Evolutionary conservation across 2,329 filamentous ascomycete species (phyloP).

Genomic region (Aspergillus fischeri): DNA sequence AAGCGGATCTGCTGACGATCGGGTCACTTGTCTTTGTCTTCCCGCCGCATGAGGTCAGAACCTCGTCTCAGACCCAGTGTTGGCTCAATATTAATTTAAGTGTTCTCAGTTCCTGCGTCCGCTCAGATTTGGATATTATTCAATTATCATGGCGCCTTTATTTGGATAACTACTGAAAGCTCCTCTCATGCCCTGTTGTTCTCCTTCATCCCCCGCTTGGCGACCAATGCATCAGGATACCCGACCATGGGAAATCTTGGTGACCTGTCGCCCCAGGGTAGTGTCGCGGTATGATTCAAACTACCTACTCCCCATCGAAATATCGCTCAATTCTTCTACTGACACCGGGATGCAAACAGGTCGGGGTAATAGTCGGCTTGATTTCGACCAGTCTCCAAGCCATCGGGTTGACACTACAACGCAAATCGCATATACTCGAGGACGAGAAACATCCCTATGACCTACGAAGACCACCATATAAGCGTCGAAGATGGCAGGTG

Average conservation of each 20-base stretch:
- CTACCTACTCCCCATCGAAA: neutral
- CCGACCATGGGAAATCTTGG: conserved; percentile 64
- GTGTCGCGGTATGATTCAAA: conserved; percentile 61
- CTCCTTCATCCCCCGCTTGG: conserved; percentile 42
- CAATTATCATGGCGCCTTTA: conserved; percentile 15
- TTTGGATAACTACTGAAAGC: conserved; percentile 12
- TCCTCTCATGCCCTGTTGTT: conserved; percentile 6
- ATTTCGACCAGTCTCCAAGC: conserved; percentile 93
- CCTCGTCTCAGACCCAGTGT: neutral
- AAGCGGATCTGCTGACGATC: conserved; percentile 14
- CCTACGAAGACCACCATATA: conserved; percentile 78
- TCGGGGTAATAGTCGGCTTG: conserved; percentile 89
- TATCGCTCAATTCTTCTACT: conserved; percentile 5
- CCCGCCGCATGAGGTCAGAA: conserved; percentile 3
- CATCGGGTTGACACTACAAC: conserved; percentile 88
- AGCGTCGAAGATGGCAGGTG: conserved; percentile 85
- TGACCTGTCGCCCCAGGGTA: conserved; percentile 72
- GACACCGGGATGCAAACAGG: conserved; percentile 46
- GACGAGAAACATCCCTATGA: conserved; percentile 83
- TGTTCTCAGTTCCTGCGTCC: neutral
- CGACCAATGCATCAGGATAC: conserved; percentile 34
- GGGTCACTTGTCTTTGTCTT: conserved; percentile 2
- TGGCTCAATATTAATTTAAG: neutral
- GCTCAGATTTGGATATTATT: neutral
- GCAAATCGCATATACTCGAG: conserved; percentile 96